A percentile compares a stretch with the other conserved stretches of the same genome.
These are phyloP conservation scores for Dipteronia sinensis DNA, from an alignment of 345 rosid genomes.

Conservation along the genomic window DNA sequence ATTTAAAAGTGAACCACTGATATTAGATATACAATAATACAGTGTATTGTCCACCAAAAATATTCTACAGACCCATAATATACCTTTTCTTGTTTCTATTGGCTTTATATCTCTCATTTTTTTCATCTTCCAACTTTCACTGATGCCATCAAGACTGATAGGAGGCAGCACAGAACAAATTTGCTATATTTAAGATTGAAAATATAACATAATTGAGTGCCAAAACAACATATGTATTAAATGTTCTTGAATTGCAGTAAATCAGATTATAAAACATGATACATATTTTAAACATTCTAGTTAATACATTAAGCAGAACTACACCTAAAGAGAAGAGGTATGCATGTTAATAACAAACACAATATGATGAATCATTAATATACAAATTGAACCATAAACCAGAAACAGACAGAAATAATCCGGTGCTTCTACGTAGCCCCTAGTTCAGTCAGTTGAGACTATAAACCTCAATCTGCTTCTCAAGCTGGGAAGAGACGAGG, in stretches of 20 bases:
- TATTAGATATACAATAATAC: slow-evolving; percentile 11
- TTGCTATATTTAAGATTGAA: background rate
- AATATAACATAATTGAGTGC: background rate
- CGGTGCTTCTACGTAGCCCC: slow-evolving; percentile 32
- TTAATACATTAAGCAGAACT: slow-evolving; percentile 17
- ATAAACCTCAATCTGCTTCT: slow-evolving; percentile 33
- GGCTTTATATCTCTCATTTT: background rate
- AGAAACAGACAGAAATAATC: slow-evolving; percentile 21
- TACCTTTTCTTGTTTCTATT: background rate
- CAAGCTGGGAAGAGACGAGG: slow-evolving; percentile 17
- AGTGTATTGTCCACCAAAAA: slow-evolving; percentile 8
- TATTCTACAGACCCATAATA: slow-evolving; percentile 5
- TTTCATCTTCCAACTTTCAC: background rate
- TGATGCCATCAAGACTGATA: background rate
- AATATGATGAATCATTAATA: slow-evolving; percentile 27
- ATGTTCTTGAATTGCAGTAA: slow-evolving; percentile 20
- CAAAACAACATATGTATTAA: slow-evolving; percentile 11
- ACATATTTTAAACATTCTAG: slow-evolving; percentile 24
- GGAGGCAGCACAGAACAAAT: background rate
- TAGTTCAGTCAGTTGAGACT: slow-evolving; percentile 46
- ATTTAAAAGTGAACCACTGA: slow-evolving; percentile 6
- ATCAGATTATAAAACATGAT: slow-evolving; percentile 24
- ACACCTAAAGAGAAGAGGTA: slow-evolving; percentile 24
- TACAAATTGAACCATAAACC: slow-evolving; percentile 38
- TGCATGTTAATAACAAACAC: slow-evolving; percentile 30